Conservation (phyloP, 192 early-diverging fungal genomes). For the Gamsiella multidivaricata region DNA sequence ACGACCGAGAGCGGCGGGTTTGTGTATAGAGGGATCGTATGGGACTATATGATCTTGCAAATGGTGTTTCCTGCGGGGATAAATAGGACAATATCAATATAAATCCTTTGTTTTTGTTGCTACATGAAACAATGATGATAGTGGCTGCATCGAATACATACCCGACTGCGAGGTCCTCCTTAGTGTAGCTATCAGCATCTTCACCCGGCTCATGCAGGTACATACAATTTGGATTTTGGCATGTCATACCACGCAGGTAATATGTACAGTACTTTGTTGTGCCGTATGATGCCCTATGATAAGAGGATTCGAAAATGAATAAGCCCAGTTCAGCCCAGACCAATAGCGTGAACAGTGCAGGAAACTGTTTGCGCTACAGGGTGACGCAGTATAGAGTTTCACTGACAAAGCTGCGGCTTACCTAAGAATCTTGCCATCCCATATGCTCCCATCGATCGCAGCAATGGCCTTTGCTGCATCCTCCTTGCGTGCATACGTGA, state of each 20-base stretch:
- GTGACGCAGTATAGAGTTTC: slow-evolving; percentile 1
- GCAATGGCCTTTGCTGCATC: slow-evolving; percentile 94
- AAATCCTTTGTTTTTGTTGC: too few species aligned
- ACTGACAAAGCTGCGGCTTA: slow-evolving; percentile 32
- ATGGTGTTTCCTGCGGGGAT: slow-evolving; percentile 45
- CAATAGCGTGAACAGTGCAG: neutral
- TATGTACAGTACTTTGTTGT: slow-evolving; percentile 99
- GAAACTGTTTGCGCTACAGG: slow-evolving; percentile 2
- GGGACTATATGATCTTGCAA: slow-evolving; percentile 40
- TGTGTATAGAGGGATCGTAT: slow-evolving; percentile 41
- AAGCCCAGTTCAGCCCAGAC: neutral
- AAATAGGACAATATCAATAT: too few species aligned
- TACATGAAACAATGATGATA: neutral
- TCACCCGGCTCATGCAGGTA: slow-evolving; percentile 95
- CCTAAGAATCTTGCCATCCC: slow-evolving; percentile 88
- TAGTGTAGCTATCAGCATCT: slow-evolving; percentile 92
- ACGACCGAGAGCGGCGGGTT: slow-evolving; percentile 13
- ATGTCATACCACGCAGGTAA: slow-evolving; percentile 90
- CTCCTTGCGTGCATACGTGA: slow-evolving; percentile 91
- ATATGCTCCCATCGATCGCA: slow-evolving; percentile 90
- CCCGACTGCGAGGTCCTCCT: slow-evolving; percentile 89
- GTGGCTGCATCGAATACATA: slow-evolving; percentile 37
- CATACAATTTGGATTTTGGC: slow-evolving; percentile 95
- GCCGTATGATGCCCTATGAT: slow-evolving; percentile 96
- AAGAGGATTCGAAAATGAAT: neutral